These are phyloP conservation scores for Xenoacremonium recifei DNA, from an alignment of 2,329 filamentous ascomycete genomes.

Conservation along the genomic window DNA sequence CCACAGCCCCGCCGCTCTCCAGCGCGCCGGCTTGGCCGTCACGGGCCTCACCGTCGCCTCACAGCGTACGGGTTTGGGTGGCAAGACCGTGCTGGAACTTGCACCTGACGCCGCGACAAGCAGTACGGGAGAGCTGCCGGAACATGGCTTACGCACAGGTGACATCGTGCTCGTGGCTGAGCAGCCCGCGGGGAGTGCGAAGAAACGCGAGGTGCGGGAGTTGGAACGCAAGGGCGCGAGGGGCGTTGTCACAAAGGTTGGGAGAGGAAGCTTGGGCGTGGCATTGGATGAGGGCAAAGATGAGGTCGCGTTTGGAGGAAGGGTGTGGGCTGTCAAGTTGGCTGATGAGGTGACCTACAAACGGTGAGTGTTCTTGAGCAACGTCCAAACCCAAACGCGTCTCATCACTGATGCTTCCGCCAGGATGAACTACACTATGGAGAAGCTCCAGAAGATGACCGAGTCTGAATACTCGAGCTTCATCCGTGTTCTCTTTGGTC, in stretches of 20 bases:
- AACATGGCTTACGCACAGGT: conserved; percentile 73
- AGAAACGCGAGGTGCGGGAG: conserved; percentile 70
- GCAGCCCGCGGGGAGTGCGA: conserved; percentile 69
- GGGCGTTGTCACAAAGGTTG: conserved; percentile 69
- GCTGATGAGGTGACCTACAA: conserved; percentile 67
- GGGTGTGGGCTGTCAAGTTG: conserved; percentile 65
- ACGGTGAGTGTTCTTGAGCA: conserved; percentile 44
- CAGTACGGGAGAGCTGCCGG: conserved; percentile 55
- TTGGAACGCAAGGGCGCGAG: conserved; percentile 65
- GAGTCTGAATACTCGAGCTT: conserved; percentile 59
- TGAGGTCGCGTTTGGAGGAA: conserved; percentile 40
- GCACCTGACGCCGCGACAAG: conserved; percentile 68
- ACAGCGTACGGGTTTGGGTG: conserved; percentile 84
- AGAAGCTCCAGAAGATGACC: conserved; percentile 55
- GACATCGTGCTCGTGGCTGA: conserved; percentile 77
- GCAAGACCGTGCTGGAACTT: conserved; percentile 86
- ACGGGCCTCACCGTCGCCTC: conserved; percentile 72
- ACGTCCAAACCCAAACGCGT: no score
- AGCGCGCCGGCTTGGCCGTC: conserved; percentile 76
- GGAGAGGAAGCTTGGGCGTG: conserved; percentile 58
- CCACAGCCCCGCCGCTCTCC: conserved; percentile 66
- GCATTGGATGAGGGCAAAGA: conserved; percentile 67
- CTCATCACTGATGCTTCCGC: background rate
- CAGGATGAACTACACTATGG: conserved; percentile 65
- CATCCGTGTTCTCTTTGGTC: conserved; percentile 61